Conservation (phyloP, 1,284 basidiomycete species). For the Butyriboletus appendiculatus region DNA sequence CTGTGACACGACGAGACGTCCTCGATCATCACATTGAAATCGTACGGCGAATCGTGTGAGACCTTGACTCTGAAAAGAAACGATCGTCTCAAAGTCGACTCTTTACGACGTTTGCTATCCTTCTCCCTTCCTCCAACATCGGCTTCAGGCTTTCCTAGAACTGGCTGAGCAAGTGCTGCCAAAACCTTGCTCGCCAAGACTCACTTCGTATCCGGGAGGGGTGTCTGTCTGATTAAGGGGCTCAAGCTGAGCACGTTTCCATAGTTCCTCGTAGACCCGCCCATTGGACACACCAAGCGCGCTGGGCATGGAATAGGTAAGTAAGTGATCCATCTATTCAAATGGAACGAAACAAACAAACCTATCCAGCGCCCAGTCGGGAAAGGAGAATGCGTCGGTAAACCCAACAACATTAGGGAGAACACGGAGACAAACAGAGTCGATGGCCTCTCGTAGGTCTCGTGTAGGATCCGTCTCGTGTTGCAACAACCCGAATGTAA, state of each 20-base stretch:
- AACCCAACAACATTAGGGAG: constrained; percentile 71
- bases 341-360: constrained; percentile 31
- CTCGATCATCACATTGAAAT: neutral
- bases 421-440: constrained; percentile 50
- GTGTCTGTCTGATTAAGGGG: constrained; percentile 61
- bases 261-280: constrained; percentile 68
- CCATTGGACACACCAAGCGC: constrained; percentile 69
- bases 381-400: constrained; percentile 75
- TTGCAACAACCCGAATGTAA: constrained; percentile 53
- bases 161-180: neutral
- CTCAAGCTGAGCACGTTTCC: constrained; percentile 62
- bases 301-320: constrained; percentile 32
- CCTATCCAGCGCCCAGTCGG: constrained; percentile 79
- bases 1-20: neutral
- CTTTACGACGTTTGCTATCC: constrained; percentile 13
- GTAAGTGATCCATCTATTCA: neutral
- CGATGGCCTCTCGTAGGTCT: constrained; percentile 55
- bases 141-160: constrained; percentile 28
- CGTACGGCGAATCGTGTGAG: neutral
- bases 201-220: constrained; percentile 55
- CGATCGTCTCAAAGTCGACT: constrained; percentile 22
- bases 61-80: neutral
- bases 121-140: constrained; percentile 29
- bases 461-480: constrained; percentile 46
- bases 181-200: constrained; percentile 6